These are phyloP conservation scores for Gaertneriomyces semiglobifer DNA, from an alignment of 192 early-diverging fungal genomes.

Conservation along the genomic window DNA sequence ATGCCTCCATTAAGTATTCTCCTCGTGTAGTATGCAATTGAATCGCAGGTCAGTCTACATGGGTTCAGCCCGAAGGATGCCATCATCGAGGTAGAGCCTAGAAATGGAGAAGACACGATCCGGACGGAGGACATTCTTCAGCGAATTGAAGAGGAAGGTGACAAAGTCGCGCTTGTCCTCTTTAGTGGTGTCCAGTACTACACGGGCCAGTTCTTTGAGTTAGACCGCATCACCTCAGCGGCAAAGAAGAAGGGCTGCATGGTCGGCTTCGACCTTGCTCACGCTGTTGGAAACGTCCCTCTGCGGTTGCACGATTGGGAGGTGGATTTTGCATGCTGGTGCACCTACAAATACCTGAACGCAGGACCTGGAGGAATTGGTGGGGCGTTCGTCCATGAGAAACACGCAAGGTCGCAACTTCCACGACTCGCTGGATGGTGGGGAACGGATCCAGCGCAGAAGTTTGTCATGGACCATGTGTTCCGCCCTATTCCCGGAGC, in stretches of 20 bases:
- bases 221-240: conserved; percentile 76
- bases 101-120: conserved; percentile 66
- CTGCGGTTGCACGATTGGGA: conserved; percentile 90
- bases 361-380: conserved; percentile 94
- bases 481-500: conserved; percentile 81
- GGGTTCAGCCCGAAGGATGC: conserved; percentile 64
- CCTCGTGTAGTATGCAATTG: conserved; percentile 69
- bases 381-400: conserved; percentile 86
- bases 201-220: conserved; percentile 83
- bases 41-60: conserved; percentile 85
- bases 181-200: conserved; percentile 94
- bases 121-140: conserved; percentile 79
- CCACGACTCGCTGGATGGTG: conserved; percentile 88
- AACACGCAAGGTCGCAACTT: conserved; percentile 59
- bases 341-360: conserved; percentile 98
- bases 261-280: conserved; percentile 93
- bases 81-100: conserved; percentile 72
- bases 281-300: conserved; percentile 91
- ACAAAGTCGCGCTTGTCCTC: conserved; percentile 79
- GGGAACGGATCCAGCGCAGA: conserved; percentile 76
- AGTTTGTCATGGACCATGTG: conserved; percentile 84
- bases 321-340: conserved; percentile 98
- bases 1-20: background rate
- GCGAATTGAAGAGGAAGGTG: conserved; percentile 67
- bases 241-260: conserved; percentile 80